Conservation (phyloP, 495 filamentous ascomycete species). For the Podospora tetraspora region DNA sequence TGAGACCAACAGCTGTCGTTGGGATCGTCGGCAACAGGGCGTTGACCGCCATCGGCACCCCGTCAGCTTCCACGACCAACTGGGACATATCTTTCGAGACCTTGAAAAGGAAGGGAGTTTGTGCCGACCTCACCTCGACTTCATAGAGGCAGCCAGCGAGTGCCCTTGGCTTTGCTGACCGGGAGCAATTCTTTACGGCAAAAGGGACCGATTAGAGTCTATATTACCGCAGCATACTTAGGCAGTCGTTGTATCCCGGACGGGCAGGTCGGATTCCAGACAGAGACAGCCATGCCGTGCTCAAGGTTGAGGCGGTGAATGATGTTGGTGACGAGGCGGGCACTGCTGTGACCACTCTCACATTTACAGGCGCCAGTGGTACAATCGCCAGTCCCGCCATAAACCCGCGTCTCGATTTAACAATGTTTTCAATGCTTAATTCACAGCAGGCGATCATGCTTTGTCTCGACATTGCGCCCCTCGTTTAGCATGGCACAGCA, state of each 20-base stretch:
- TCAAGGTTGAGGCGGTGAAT: background rate
- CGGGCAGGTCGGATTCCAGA: background rate
- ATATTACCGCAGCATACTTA: background rate
- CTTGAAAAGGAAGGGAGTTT: background rate
- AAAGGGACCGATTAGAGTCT: background rate
- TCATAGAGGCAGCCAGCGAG: background rate
- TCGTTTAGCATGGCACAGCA: background rate
- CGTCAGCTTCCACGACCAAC: background rate
- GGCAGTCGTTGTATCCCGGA: background rate
- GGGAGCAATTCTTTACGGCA: background rate
- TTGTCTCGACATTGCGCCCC: too few species aligned
- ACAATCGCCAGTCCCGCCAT: background rate
- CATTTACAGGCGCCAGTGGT: background rate
- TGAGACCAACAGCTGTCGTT: slow-evolving; percentile 4
- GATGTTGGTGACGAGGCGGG: background rate
- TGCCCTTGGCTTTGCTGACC: background rate
- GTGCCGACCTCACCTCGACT: background rate
- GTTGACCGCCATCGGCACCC: background rate
- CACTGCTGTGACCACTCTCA: background rate
- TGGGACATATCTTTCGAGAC: background rate
- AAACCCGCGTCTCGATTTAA: background rate
- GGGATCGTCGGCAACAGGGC: background rate
- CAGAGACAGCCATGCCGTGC: background rate
- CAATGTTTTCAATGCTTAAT: background rate
- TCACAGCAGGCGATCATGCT: background rate